These are phyloP conservation scores for Vanderwaltozyma yarrowii DNA, from an alignment of 805 yeast genomes.

Conservation along the genomic window DNA sequence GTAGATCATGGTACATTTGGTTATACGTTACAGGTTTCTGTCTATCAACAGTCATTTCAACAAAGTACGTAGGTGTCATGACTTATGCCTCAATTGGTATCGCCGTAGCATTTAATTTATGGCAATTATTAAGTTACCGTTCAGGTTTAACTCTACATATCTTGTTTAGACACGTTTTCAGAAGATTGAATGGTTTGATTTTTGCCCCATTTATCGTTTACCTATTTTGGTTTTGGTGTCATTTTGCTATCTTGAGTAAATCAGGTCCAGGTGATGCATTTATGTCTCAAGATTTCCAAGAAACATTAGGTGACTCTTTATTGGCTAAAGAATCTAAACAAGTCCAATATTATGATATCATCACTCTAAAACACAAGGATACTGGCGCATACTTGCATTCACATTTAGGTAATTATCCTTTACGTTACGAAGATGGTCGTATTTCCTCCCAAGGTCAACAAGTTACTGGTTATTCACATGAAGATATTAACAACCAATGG, in stretches of 20 bases:
- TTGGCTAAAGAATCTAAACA: slow-evolving; percentile 59
- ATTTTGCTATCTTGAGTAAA: slow-evolving; percentile 65
- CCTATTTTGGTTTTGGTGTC: slow-evolving; percentile 84
- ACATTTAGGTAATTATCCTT: slow-evolving; percentile 64
- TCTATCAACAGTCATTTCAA: slow-evolving; percentile 84
- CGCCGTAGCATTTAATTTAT: slow-evolving; percentile 77
- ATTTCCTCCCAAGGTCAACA: slow-evolving; percentile 91
- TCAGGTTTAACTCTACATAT: slow-evolving; percentile 50
- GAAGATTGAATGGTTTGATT: slow-evolving; percentile 62
- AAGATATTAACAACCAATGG: slow-evolving; percentile 73
- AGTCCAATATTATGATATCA: slow-evolving; percentile 63
- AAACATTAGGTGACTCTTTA: slow-evolving; percentile 76
- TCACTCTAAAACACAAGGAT: slow-evolving; percentile 72
- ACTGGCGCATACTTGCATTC: slow-evolving; percentile 79
- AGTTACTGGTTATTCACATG: slow-evolving; percentile 54
- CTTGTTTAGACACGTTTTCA: slow-evolving; percentile 59
- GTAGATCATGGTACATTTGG: slow-evolving; percentile 81
- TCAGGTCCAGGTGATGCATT: slow-evolving; percentile 96
- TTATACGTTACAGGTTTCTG: slow-evolving; percentile 71
- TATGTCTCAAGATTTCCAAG: slow-evolving; percentile 95
- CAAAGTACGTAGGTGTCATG: slow-evolving; percentile 93
- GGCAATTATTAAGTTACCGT: slow-evolving; percentile 72
- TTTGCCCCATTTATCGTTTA: slow-evolving; percentile 75
- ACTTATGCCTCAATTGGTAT: slow-evolving; percentile 81
- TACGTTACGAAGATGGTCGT: slow-evolving; percentile 94